Base-by-base conservation (phyloP, 805 yeast species). In the Saccharomycopsis javanensis region DNA sequence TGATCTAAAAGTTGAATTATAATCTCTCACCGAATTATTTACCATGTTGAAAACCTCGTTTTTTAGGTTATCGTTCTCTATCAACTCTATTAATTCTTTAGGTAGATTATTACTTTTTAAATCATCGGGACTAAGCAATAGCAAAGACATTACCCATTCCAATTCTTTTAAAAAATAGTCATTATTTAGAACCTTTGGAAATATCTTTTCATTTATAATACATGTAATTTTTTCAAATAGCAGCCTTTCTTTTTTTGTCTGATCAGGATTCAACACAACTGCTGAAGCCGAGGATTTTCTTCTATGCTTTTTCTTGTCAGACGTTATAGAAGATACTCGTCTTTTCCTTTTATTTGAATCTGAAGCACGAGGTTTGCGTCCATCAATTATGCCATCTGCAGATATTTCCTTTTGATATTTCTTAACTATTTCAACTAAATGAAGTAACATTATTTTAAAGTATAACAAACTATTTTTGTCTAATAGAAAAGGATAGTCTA, bases 141-240 rank as follows among this genome's bases (percentile, higher is more conserved):
- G 71, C 59, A 90, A 73, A 23, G 96, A 88, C 94, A 90, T 87
- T 2, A 95, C 83, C 50, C 83, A 73, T 66, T 91, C 96, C 60
- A 90, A 71, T 62, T 88, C 92, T 56, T 79, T 79, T 69, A 89
- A 75, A 59, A 85, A 80, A 57, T 73, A 73, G 61, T 72, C 72
- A 51, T 83, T 82, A 54, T 78, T 76, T 1, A 85, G 75, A 0
- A 83, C 85, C 58, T 84, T 80, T 60, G 75, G 74, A 4, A 88
- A 79, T 61, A 87, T 68, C 64, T 83, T 83, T 20, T 76, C 79
- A 59, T 82, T 75, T 7, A 86, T 83, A 69, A 85, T 85, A 7
- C 71, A 66, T 20, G 86, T 75, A 2, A 85, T 75, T 15, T 70
- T 73, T 56, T 78, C 68, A 46, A 85, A 74, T 61, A 85, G 85